Base-by-base conservation (phyloP, 2,329 filamentous ascomycete species). In the Penicillium sp. region DNA sequence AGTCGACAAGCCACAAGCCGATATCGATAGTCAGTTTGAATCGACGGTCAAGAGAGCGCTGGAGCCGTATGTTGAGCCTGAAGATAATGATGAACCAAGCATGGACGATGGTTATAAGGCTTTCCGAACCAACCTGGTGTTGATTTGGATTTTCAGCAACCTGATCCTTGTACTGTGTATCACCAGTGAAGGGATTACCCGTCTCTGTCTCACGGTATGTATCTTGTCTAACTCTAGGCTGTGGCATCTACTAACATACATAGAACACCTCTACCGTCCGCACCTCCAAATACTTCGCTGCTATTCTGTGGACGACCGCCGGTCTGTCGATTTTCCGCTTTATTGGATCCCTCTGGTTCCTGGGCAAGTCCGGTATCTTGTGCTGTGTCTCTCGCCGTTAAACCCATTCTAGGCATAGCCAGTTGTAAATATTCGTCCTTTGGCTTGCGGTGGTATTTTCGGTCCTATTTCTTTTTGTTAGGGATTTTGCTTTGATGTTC, bases 61-160 rank as follows among this genome's bases (percentile, higher is more conserved):
- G 61, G 87, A 88, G 61, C 91, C 92, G 5, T 96, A 86, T 77
- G 85, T 91, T 62, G 82, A 89, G 55, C 87, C 84, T 7, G 84
- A 86, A 58, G 90, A 96, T 75, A 78, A 85, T 36, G 90, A 93
- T 69, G 86, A 87, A 75, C 93, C 92, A 80, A 91, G 91, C 21
- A 84, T 97, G 54, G 93, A 97, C 69, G 93, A 97, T 75, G 96
- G 91, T 33, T 97, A 97, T 86, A 97, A 97, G 83, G 92, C 91
- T 79, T 97, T 97, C 92, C 86, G 93, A 81, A 97, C 93, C 25
- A 91, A 91, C 72, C 82, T 97, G 66, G 90, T 97, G 58, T 88
- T 93, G 31, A 82, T 86, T 6, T 97, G 93, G 93, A 87, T 97
- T 66, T 96, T 97, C 78, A 93, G 90, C 63, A 97, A 97, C 78